Base-by-base conservation (phyloP, 768 basidiomycete genomes). In the Xerocomellus chrysenteron region DNA sequence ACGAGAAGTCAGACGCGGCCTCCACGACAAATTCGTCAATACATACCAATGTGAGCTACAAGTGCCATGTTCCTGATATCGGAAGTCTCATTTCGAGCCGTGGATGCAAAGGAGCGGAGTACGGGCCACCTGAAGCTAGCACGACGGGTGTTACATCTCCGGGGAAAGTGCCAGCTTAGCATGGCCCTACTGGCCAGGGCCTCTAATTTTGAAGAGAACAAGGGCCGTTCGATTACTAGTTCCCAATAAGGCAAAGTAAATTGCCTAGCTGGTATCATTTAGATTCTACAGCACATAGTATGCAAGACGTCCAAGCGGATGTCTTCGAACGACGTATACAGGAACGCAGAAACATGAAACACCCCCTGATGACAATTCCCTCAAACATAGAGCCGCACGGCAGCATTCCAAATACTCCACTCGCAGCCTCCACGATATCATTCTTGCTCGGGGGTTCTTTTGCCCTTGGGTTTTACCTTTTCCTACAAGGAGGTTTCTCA, bases 321-420 rank as follows among this genome's bases (percentile, higher is more conserved):
- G 62, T 56, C 33, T 62, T 82, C 14, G 80, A 83, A 55, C 70
- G 73, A 48, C 79, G 77, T 47, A 62, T 84, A 17, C 70, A 70
- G 60, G 76, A 78, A 54, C 80, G 77, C 44, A 70, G 65, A 52
- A 63, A 70, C 39, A 55, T 61, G 35, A 58, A 54, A 49, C 70
- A 71, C n/a, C 58, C 85, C 4, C 75, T 91, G 21, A 76, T 82
- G 64, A 88, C 84, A 4, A 74, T 76, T 13, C 87, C 90, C 4
- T 61, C 69, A 9, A 68, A 70, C 35, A 63, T 69, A 45, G 68
- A 61, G 54, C 62, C 56, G 3, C 74, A 76, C 42, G 87, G 85
- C 61, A 78, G 73, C 59, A 85, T 94, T 50, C 93, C 93, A n/a
- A 95, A 98, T 68, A 96, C 96, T 14, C 93, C 91, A 1, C 79